Percentiles rank a stretch among this genome's conserved stretches.
These are phyloP conservation scores for Actinomortierella wolfii DNA, from an alignment of 371 early-diverging fungal genomes.

Conservation along the genomic window DNA sequence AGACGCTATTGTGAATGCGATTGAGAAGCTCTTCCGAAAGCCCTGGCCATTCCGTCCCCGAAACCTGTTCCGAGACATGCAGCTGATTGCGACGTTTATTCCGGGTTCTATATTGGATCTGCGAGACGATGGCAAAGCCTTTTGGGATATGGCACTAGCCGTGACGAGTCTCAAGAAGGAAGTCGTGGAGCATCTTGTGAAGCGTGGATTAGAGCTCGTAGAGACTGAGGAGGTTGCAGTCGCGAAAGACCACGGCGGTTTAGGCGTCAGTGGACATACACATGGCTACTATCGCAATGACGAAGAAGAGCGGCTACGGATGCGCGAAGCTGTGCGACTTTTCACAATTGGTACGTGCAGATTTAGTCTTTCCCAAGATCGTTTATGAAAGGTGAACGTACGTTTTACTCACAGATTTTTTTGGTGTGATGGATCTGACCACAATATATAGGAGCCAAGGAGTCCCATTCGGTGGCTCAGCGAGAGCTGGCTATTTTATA, in stretches of 20 bases:
- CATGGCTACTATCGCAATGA: slow-evolving; percentile 15
- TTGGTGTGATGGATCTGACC: not conserved
- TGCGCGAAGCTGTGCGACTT: slow-evolving; percentile 49
- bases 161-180: slow-evolving; percentile 48
- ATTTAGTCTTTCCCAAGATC: not conserved
- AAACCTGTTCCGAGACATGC: slow-evolving; percentile 48
- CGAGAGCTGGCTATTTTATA: slow-evolving; percentile 51
- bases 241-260: slow-evolving; percentile 6
- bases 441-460: slow-evolving; percentile 42
- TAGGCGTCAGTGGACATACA: not conserved
- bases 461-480: slow-evolving; percentile 47
- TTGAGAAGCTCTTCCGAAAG: slow-evolving; percentile 45
- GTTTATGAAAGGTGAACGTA: too few species aligned
- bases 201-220: slow-evolving; percentile 30
- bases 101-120: slow-evolving; percentile 48
- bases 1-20: slow-evolving; percentile 52
- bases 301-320: slow-evolving; percentile 34
- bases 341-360: slow-evolving; percentile 44
- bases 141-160: slow-evolving; percentile 50
- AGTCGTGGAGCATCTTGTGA: slow-evolving; percentile 44
- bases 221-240: slow-evolving; percentile 19
- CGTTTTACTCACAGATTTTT: not conserved
- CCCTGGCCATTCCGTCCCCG: slow-evolving; percentile 32
- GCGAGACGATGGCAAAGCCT: slow-evolving; percentile 51
- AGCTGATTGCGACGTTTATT: slow-evolving; percentile 47